A percentile compares a stretch with the other conserved stretches of the same genome.
These are phyloP conservation scores for Globisporangium nodosum DNA, from an alignment of 352 stramenopile species.

Conservation along the genomic window DNA sequence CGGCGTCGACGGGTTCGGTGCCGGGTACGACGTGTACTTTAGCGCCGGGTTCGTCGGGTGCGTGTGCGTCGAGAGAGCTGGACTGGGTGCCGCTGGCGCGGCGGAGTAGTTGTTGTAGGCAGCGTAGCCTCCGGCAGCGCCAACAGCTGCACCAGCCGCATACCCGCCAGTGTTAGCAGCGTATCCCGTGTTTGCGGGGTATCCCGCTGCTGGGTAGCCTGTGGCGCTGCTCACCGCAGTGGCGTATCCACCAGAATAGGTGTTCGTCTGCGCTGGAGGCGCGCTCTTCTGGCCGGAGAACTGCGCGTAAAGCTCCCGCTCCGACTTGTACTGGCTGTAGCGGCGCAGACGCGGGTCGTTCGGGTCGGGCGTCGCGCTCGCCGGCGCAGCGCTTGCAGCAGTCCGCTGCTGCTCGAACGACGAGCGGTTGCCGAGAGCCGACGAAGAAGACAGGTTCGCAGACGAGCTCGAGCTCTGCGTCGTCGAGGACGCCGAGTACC, in stretches of 20 bases:
- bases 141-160: slow-evolving; percentile 9
- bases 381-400: slow-evolving; percentile 13
- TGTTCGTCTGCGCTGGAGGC: slow-evolving; percentile 3
- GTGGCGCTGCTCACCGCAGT: background rate
- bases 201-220: slow-evolving; percentile 1
- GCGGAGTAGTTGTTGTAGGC: slow-evolving; percentile 9
- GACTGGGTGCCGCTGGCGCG: slow-evolving; percentile 10
- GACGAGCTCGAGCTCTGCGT: slow-evolving; percentile 13
- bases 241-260: background rate
- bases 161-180: slow-evolving; percentile 9
- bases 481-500: slow-evolving; percentile 2
- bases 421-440: slow-evolving; percentile 7
- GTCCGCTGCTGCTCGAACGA: slow-evolving; percentile 20
- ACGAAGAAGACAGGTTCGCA: slow-evolving; percentile 9
- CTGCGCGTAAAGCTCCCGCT: slow-evolving; percentile 75
- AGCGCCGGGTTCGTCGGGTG: slow-evolving; percentile 45
- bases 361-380: slow-evolving; percentile 25
- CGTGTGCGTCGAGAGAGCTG: slow-evolving; percentile 32
- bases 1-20: slow-evolving; percentile 27
- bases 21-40: slow-evolving; percentile 58
- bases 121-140: slow-evolving; percentile 8
- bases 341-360: slow-evolving; percentile 67
- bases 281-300: slow-evolving; percentile 52
- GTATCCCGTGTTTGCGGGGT: background rate
- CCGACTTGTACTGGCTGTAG: slow-evolving; percentile 74